phyloP scores from a whole-genome alignment of 2,329 filamentous ascomycete genomes.

The Colletotrichum nymphaeae region DNA sequence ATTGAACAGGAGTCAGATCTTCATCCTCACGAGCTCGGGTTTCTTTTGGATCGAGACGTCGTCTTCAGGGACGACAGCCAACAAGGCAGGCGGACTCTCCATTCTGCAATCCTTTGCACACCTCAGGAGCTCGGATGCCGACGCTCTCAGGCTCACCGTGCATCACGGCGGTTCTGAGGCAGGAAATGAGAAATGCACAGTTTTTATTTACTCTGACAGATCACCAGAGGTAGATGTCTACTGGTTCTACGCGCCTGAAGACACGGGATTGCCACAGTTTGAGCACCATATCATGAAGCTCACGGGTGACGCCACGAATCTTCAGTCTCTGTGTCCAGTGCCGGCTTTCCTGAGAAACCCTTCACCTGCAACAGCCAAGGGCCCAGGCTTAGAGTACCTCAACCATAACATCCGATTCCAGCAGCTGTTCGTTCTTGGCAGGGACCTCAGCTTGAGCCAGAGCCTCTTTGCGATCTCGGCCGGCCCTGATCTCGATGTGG shows the following conservation, averaged over 20 bases:
- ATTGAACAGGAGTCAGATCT: slow-evolving; percentile 58
- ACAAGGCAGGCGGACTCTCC: slow-evolving; percentile 34
- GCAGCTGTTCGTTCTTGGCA: slow-evolving; percentile 31
- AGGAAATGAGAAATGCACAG: slow-evolving; percentile 39
- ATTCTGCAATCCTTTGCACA: slow-evolving; percentile 58
- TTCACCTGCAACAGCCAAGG: not conserved
- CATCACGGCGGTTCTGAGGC: slow-evolving; percentile 39
- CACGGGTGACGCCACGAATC: not conserved
- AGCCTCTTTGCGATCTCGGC: slow-evolving; percentile 26
- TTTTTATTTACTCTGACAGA: slow-evolving; percentile 48
- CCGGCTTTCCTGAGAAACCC: slow-evolving; percentile 12
- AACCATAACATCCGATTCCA: slow-evolving; percentile 22
- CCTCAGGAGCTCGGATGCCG: slow-evolving; percentile 51
- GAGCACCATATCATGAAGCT: slow-evolving; percentile 46
- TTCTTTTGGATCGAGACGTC: slow-evolving; percentile 61
- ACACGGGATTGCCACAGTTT: slow-evolving; percentile 47
- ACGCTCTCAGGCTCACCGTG: slow-evolving; percentile 52
- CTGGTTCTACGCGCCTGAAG: slow-evolving; percentile 45
- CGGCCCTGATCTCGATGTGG: slow-evolving; percentile 6
- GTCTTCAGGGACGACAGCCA: slow-evolving; percentile 20
- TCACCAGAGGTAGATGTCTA: slow-evolving; percentile 47
- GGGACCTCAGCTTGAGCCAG: slow-evolving; percentile 25
- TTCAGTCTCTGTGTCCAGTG: slow-evolving; percentile 27
- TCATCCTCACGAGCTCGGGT: slow-evolving; percentile 67
- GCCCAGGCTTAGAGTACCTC: slow-evolving; percentile 16